phyloP scores from a whole-genome alignment of 371 early-diverging fungal species.

The Umbelopsis sp. region DNA sequence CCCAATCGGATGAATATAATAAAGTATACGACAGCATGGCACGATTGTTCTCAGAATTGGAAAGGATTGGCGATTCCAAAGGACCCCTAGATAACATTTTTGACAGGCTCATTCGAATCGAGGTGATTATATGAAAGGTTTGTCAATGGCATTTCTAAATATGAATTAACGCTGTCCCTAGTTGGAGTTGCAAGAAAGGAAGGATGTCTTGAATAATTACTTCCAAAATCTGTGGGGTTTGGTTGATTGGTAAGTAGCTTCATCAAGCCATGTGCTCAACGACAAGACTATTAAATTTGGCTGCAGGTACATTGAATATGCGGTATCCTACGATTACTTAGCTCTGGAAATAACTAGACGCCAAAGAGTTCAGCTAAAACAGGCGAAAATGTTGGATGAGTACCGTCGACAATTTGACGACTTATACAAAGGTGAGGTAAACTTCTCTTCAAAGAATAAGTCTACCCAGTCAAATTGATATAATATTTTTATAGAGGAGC shows the following conservation, averaged over 20 bases:
- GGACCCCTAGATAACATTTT: slow-evolving; percentile 38
- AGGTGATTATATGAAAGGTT: slow-evolving; percentile 20
- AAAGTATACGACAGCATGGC: slow-evolving; percentile 34
- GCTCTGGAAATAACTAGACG: slow-evolving; percentile 47
- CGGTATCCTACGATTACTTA: slow-evolving; percentile 42
- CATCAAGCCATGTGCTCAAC: too few relatives aligned
- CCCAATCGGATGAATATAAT: slow-evolving; percentile 33
- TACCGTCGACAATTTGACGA: slow-evolving; percentile 35
- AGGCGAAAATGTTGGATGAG: slow-evolving; percentile 32
- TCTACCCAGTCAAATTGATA: too few relatives aligned
- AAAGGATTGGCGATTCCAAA: slow-evolving; percentile 31
- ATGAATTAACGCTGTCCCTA: neutral
- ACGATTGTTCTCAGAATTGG: slow-evolving; percentile 36
- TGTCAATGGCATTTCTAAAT: too few relatives aligned
- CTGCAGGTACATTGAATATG: slow-evolving; percentile 42
- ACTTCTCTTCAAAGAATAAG: too few relatives aligned
- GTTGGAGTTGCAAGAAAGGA: slow-evolving; percentile 38
- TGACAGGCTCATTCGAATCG: slow-evolving; percentile 37
- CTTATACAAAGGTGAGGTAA: slow-evolving; percentile 30
- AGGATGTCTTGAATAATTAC: slow-evolving; percentile 33
- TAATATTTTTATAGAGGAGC: slow-evolving; percentile 31
- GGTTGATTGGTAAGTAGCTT: slow-evolving; percentile 30
- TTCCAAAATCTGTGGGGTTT: slow-evolving; percentile 41
- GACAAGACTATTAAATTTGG: too few relatives aligned
- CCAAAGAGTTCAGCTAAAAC: slow-evolving; percentile 34